Evolutionary conservation across 2,329 filamentous ascomycete genomes (phyloP), one percentile per base, ranked within the genome.

Genomic region (Fusarium siculi): DNA sequence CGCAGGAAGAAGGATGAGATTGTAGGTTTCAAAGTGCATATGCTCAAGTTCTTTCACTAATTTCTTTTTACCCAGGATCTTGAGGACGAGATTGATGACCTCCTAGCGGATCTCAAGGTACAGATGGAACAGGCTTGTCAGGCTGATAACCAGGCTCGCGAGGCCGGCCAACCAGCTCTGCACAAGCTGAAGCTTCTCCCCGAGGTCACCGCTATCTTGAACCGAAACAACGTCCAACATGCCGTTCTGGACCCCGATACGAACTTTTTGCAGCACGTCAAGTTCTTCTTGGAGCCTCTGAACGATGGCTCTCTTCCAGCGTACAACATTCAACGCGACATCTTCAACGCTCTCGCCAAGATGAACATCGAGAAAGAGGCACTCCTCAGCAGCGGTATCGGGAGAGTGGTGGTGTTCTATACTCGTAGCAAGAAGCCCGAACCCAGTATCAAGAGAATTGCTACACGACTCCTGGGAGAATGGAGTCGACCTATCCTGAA

Each of bases 351-450:
- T 30, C 87, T 99, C 42, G 89, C 88, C 23, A 92, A 91, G 77
- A 88, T 98, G 9, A 95, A 94, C 10, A 94, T 98, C 74, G 93
- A 95, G 80, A 98, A 98, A 80, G 96, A 98, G 77, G 89, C 93
- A 4, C 88, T 99, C 19, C 88, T 97, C 28, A 95, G 95, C 74
- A 97, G 94, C 77, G 95, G 96, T 25, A 96, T 99, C 73, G 96
- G 96, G 79, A 98, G 98, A 82, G 94, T 99, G 53, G 93, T 98
- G 58, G 90, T 97, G 71, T 99, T 98, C 85, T 99, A 99, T 84
- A 98, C 95, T 56, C 95, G 95, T 83, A 97, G 93, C 86, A 97
- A 95, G 85, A 92, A 94, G 74, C 93, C 95, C 2, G 94, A 98
- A 83, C 86, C 92, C 9, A 89, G 88, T 69, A 98, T 99, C 86